These are phyloP conservation scores for Colletotrichum falcatum DNA, from an alignment of 2,329 filamentous ascomycete species.

Conservation along the genomic window DNA sequence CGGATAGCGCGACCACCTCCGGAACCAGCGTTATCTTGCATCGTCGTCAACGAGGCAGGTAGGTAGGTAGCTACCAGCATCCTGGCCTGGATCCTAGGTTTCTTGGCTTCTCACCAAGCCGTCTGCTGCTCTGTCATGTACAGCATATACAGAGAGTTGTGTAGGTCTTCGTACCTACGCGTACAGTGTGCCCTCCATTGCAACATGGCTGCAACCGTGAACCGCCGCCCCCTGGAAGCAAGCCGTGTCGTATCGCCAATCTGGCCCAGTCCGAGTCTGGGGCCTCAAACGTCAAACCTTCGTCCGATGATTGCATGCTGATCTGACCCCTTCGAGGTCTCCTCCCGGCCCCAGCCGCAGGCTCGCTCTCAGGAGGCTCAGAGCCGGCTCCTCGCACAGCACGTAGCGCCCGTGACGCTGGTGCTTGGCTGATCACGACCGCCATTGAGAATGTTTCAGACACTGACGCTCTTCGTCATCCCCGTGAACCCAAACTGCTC, in stretches of 20 bases:
- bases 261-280: constrained; percentile 17
- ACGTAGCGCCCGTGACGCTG: constrained; percentile 28
- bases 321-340: constrained; percentile 22
- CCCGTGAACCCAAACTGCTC: constrained; percentile 24
- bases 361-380: constrained; percentile 3
- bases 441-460: constrained; percentile 34
- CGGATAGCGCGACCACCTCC: background rate
- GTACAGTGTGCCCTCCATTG: background rate
- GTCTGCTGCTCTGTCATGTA: background rate
- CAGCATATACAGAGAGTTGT: background rate
- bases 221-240: constrained; percentile 8
- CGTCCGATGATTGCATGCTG: constrained; percentile 30
- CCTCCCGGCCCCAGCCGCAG: background rate
- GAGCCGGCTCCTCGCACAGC: constrained; percentile 2
- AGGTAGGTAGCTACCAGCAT: background rate
- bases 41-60: constrained; percentile 12
- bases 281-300: constrained; percentile 32
- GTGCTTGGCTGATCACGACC: constrained; percentile 25
- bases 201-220: constrained; percentile 9
- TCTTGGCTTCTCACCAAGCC: background rate
- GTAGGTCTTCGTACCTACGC: no score
- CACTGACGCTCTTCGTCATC: constrained; percentile 30
- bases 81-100: background rate
- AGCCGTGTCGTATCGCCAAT: constrained; percentile 14
- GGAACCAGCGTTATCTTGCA: constrained; percentile 16